A percentile compares a stretch with the other conserved stretches of the same genome.
These are phyloP conservation scores for Fusarium piperis DNA, from an alignment of 2,329 filamentous ascomycete genomes.

Conservation along the genomic window DNA sequence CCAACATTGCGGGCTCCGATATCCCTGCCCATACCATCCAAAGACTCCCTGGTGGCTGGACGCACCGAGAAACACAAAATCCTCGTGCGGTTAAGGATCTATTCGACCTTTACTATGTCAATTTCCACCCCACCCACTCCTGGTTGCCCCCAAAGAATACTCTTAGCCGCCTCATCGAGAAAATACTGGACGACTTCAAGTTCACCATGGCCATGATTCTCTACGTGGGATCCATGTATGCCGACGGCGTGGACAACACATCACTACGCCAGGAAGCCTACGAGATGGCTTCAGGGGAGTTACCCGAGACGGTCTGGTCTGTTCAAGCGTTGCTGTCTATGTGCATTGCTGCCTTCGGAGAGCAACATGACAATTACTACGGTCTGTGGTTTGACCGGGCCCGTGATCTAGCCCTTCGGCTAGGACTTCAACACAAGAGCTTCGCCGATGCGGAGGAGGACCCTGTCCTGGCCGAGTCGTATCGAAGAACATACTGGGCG, in stretches of 20 bases:
- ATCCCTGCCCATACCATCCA: not conserved
- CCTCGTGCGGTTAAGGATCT: not conserved
- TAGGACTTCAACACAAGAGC: conserved; percentile 32
- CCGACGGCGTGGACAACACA: conserved; percentile 4
- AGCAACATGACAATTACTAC: not conserved
- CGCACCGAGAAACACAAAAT: not conserved
- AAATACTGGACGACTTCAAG: not conserved
- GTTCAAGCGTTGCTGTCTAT: conserved; percentile 37
- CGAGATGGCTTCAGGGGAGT: conserved; percentile 16
- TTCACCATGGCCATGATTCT: conserved; percentile 22
- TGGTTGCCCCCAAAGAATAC: conserved; percentile 33
- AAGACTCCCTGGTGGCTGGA: conserved; percentile 19
- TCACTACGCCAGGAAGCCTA: conserved; percentile 20
- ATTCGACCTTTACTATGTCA: conserved; percentile 36
- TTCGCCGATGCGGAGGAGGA: conserved; percentile 22
- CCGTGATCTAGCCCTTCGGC: conserved; percentile 22
- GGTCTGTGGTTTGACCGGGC: conserved; percentile 16
- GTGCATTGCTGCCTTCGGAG: conserved; percentile 30
- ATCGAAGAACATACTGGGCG: conserved; percentile 39
- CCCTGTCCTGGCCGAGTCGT: conserved; percentile 36
- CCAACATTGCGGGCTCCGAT: conserved; percentile 1
- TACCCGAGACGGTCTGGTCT: conserved; percentile 32
- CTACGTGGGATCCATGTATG: conserved; percentile 38
- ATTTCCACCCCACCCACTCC: conserved; percentile 38
- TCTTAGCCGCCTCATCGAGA: conserved; percentile 10